These are phyloP conservation scores for Elsinoe australis DNA, from an alignment of 2,329 filamentous ascomycete species.

Conservation along the genomic window DNA sequence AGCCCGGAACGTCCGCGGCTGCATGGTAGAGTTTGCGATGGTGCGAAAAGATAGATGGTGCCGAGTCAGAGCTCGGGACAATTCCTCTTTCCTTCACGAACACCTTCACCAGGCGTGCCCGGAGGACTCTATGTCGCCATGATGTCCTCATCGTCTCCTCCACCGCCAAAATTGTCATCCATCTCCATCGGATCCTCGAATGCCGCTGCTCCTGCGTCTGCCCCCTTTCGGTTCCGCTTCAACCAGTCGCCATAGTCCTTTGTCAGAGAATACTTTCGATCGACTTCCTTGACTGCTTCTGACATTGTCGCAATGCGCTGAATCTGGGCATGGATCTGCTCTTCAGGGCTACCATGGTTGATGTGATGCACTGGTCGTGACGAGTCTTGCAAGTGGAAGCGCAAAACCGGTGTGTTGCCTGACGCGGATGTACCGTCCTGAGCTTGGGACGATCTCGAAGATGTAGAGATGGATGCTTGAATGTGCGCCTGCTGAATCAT, in stretches of 20 bases:
- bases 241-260: conserved; percentile 52
- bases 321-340: conserved; percentile 42
- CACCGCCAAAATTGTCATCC: conserved; percentile 27
- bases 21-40: too few relatives aligned
- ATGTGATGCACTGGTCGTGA: conserved; percentile 12
- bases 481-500: conserved; percentile 47
- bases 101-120: neutral
- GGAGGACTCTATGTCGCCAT: conserved; percentile 22
- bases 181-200: conserved; percentile 33
- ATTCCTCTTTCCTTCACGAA: neutral
- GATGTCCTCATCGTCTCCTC: conserved; percentile 25
- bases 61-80: neutral
- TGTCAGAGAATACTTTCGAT: conserved; percentile 49
- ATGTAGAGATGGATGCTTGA: conserved; percentile 43
- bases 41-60: too few relatives aligned
- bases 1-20: too few relatives aligned
- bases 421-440: neutral
- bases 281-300: conserved; percentile 46
- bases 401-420: conserved; percentile 40
- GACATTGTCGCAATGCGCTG: conserved; percentile 45
- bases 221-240: conserved; percentile 40
- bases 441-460: conserved; percentile 13
- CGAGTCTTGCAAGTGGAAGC: conserved; percentile 40
- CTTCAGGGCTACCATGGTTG: conserved; percentile 26
- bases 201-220: conserved; percentile 27